These are phyloP conservation scores for Salix caprea DNA, from an alignment of 345 rosid genomes.

Conservation along the genomic window DNA sequence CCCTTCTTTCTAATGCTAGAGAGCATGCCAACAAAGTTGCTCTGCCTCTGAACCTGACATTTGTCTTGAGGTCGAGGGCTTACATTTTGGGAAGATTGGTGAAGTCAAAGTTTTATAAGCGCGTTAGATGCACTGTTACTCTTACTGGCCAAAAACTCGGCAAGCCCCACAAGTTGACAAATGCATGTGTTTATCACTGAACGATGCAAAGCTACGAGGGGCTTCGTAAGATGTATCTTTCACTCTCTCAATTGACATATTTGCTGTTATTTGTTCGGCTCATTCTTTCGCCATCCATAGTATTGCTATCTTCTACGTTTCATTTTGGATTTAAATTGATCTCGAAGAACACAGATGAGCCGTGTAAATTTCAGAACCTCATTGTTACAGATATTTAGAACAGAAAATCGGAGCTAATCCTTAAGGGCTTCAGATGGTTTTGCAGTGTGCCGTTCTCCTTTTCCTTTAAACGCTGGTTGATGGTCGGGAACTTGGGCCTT, in stretches of 20 bases:
- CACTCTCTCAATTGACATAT: background rate
- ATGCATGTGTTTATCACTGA: constrained; percentile 48
- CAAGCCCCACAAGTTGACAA: constrained; percentile 44
- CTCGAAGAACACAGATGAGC: background rate
- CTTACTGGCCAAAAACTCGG: constrained; percentile 57
- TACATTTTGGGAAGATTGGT: constrained; percentile 59
- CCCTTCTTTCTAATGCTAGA: constrained; percentile 33
- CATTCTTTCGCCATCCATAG: background rate
- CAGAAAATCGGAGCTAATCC: background rate
- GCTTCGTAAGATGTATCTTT: background rate
- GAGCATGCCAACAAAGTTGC: constrained; percentile 34
- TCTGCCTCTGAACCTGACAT: constrained; percentile 73
- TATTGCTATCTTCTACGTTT: background rate
- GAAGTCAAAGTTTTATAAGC: constrained; percentile 49
- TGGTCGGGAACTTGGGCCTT: background rate
- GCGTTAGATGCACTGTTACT: constrained; percentile 55
- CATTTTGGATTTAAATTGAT: background rate
- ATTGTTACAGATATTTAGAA: background rate
- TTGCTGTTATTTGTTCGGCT: background rate
- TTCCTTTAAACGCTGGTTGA: background rate
- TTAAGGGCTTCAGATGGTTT: background rate
- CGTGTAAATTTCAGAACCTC: constrained; percentile 16
- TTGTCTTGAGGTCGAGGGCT: constrained; percentile 71
- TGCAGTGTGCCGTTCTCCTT: background rate
- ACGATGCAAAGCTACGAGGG: background rate